Percentiles rank a stretch among this genome's conserved stretches.
Conservation (phyloP, 768 basidiomycete genomes). For the Kwoniella dendrophila region DNA sequence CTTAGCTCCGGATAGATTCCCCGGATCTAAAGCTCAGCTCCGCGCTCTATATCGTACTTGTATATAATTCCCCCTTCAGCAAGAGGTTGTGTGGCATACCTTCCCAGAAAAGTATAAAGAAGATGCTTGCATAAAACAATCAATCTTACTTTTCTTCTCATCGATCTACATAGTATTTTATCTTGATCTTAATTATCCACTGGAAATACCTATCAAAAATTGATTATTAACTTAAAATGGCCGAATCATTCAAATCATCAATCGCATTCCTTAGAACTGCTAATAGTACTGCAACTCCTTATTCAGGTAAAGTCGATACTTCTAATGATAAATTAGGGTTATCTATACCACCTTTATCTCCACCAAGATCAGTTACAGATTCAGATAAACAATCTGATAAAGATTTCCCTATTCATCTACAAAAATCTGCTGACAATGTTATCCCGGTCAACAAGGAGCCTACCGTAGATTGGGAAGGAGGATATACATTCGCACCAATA, state of each 20-base stretch:
- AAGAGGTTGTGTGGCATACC: not conserved
- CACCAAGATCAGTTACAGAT: not conserved
- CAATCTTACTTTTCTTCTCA: not conserved
- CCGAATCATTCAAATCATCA: not conserved
- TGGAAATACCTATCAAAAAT: no score
- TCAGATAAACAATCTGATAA: no score
- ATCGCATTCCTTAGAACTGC: not conserved
- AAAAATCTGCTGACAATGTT: not conserved
- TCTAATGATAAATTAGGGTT: not conserved
- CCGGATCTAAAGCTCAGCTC: conserved; percentile 2
- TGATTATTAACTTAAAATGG: not conserved
- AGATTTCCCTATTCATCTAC: no score
- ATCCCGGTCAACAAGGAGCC: not conserved
- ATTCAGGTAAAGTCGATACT: not conserved
- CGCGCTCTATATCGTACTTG: not conserved
- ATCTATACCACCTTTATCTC: not conserved
- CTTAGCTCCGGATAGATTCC: no score
- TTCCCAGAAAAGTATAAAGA: no score
- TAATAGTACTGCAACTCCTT: not conserved
- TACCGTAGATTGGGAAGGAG: not conserved
- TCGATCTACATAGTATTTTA: not conserved
- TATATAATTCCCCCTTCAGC: not conserved
- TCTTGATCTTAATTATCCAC: not conserved
- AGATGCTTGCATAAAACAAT: not conserved
- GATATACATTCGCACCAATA: not conserved